Evolutionary conservation across 768 basidiomycete species (phyloP).

Genomic region (Lyophyllum decastes): DNA sequence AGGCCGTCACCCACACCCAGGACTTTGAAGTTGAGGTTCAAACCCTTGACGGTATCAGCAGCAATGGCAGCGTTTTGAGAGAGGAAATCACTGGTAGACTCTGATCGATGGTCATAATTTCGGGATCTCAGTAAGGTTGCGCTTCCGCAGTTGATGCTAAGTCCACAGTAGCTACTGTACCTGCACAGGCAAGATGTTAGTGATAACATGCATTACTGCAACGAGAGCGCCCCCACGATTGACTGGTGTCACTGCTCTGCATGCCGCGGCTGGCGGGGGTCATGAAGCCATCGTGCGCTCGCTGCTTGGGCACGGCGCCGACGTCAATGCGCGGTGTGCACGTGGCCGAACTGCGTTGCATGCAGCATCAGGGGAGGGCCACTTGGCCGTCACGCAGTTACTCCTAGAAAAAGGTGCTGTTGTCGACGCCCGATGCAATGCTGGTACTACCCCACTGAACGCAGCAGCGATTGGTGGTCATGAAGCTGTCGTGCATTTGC

Average conservation of each 20-base stretch:
- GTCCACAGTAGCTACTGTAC: conserved; percentile 74
- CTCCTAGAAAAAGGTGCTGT: too few relatives aligned
- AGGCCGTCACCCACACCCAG: conserved; percentile 65
- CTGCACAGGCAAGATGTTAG: conserved; percentile 27
- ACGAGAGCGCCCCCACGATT: conserved; percentile 42
- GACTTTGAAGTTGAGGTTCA: conserved; percentile 55
- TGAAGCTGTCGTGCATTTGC: too few relatives aligned
- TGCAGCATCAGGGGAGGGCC: too few relatives aligned
- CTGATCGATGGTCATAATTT: background rate
- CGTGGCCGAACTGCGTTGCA: too few relatives aligned
- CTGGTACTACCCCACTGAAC: too few relatives aligned
- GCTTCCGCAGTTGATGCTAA: conserved; percentile 59
- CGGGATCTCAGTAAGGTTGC: background rate
- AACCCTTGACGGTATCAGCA: conserved; percentile 42
- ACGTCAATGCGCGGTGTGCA: background rate
- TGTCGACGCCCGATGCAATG: too few relatives aligned
- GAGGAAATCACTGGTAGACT: conserved; percentile 46
- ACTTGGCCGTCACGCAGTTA: too few relatives aligned
- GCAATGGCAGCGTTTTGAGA: conserved; percentile 59
- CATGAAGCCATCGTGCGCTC: background rate
- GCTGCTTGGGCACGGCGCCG: background rate
- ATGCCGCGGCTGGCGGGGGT: background rate
- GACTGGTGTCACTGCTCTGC: background rate
- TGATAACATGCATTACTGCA: background rate
- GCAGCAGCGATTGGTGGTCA: too few relatives aligned